These are phyloP conservation scores for Leccinum boreale DNA, from an alignment of 768 basidiomycete species.

Conservation along the genomic window DNA sequence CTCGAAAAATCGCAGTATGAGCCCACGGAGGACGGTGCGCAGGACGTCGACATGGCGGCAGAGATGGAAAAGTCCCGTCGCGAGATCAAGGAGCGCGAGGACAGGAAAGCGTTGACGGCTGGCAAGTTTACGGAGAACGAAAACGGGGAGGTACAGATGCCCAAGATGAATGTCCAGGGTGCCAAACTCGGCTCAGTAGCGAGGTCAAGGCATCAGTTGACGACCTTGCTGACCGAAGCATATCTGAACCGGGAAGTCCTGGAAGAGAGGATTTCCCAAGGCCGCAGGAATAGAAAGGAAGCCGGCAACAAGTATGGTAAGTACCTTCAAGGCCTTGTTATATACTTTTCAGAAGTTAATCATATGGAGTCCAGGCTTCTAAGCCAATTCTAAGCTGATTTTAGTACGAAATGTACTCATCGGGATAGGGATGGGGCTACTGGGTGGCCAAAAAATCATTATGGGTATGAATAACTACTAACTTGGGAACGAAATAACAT, in stretches of 20 bases:
- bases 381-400: slow-evolving; percentile 17
- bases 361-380: slow-evolving; percentile 21
- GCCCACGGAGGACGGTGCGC: slow-evolving; percentile 40
- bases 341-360: background rate
- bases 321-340: slow-evolving; percentile 14
- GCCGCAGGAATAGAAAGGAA: slow-evolving; percentile 79
- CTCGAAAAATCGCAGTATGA: slow-evolving; percentile 72
- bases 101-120: slow-evolving; percentile 69
- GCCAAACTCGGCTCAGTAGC: slow-evolving; percentile 71
- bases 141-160: slow-evolving; percentile 51
- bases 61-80: slow-evolving; percentile 78
- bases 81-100: slow-evolving; percentile 74
- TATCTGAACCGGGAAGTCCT: slow-evolving; percentile 79
- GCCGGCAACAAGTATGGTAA: slow-evolving; percentile 90
- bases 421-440: background rate
- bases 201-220: slow-evolving; percentile 71
- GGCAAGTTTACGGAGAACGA: slow-evolving; percentile 41
- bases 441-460: too few relatives aligned
- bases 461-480: background rate
- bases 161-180: slow-evolving; percentile 83
- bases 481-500: too few relatives aligned
- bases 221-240: slow-evolving; percentile 77
- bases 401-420: background rate
- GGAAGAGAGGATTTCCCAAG: slow-evolving; percentile 83
- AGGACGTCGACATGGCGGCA: slow-evolving; percentile 58